Conservation (phyloP, 768 basidiomycete species). For the Naematelia encephala region DNA sequence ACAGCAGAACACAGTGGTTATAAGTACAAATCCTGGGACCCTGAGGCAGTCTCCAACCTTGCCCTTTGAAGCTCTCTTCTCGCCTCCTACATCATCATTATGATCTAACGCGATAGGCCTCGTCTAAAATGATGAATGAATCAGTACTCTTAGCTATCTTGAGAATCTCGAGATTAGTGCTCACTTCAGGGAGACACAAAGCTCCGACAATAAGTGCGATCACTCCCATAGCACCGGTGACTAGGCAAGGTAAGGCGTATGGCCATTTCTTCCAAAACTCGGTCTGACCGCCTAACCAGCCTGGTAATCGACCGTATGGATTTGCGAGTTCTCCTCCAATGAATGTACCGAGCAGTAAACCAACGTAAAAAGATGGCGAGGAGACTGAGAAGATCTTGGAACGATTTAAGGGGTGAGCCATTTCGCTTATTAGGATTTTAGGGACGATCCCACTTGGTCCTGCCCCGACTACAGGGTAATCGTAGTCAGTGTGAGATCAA, state of each 20-base stretch:
- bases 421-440: slow-evolving; percentile 26
- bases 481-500: not conserved
- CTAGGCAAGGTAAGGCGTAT: slow-evolving; percentile 34
- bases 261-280: slow-evolving; percentile 28
- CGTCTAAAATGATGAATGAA: not conserved
- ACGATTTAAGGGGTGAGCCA: slow-evolving; percentile 29
- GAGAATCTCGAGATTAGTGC: too few species aligned
- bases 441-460: slow-evolving; percentile 22
- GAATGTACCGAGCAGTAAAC: slow-evolving; percentile 28
- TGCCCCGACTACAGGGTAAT: slow-evolving; percentile 24
- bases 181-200: slow-evolving; percentile 12
- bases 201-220: slow-evolving; percentile 7
- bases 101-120: not conserved
- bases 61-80: not conserved
- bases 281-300: slow-evolving; percentile 26
- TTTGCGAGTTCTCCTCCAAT: slow-evolving; percentile 36
- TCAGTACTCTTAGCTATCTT: too few species aligned
- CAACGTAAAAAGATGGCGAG: slow-evolving; percentile 27
- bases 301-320: slow-evolving; percentile 30
- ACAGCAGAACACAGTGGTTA: slow-evolving; percentile 23
- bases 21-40: slow-evolving; percentile 23
- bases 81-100: not conserved
- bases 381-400: slow-evolving; percentile 32
- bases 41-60: slow-evolving; percentile 11
- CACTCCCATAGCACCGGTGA: slow-evolving; percentile 16